These are phyloP conservation scores for Diaporthe humulicola DNA, from an alignment of 2,329 filamentous ascomycete genomes.

Conservation along the genomic window DNA sequence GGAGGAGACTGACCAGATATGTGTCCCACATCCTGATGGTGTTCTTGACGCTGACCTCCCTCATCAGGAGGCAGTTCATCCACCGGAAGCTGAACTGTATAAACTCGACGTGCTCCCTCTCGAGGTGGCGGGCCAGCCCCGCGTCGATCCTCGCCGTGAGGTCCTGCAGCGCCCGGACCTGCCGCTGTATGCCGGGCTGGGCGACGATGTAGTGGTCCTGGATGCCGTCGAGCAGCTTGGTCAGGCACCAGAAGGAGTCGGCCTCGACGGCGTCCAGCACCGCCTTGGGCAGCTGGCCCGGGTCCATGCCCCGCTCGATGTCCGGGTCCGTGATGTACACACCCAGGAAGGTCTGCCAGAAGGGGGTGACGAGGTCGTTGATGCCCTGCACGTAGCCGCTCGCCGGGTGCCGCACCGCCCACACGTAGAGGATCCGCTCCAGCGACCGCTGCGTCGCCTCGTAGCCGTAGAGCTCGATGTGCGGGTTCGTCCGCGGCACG, in stretches of 20 bases:
- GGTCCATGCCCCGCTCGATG: constrained; percentile 96
- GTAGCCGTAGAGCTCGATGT: constrained; percentile 94
- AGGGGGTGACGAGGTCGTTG: constrained; percentile 96
- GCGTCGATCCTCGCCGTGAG: constrained; percentile 91
- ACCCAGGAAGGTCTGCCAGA: constrained; percentile 97
- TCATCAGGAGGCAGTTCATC: constrained; percentile 99
- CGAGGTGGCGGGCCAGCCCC: constrained; percentile 86
- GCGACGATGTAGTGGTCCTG: constrained; percentile 99
- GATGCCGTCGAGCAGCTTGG: constrained; percentile 97
- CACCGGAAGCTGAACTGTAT: constrained; percentile 99
- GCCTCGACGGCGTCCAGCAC: constrained; percentile 97
- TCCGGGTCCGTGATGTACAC: constrained; percentile 95
- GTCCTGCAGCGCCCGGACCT: constrained; percentile 90
- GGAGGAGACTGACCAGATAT: constrained; percentile 79
- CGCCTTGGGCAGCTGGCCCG: constrained; percentile 88
- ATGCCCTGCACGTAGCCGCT: constrained; percentile 99
- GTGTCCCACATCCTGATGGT: constrained; percentile 99
- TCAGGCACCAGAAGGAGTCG: constrained; percentile 98
- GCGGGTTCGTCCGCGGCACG: constrained; percentile 94
- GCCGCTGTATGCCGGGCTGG: constrained; percentile 95
- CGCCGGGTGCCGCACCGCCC: constrained; percentile 97
- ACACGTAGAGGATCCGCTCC: constrained; percentile 95
- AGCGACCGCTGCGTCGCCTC: constrained; percentile 95
- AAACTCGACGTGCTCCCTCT: constrained; percentile 93
- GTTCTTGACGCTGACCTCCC: constrained; percentile 95